Percentiles rank a stretch among this genome's conserved stretches.
phyloP scores from a whole-genome alignment of 2,329 filamentous ascomycete species.

The Fusarium graminum region DNA sequence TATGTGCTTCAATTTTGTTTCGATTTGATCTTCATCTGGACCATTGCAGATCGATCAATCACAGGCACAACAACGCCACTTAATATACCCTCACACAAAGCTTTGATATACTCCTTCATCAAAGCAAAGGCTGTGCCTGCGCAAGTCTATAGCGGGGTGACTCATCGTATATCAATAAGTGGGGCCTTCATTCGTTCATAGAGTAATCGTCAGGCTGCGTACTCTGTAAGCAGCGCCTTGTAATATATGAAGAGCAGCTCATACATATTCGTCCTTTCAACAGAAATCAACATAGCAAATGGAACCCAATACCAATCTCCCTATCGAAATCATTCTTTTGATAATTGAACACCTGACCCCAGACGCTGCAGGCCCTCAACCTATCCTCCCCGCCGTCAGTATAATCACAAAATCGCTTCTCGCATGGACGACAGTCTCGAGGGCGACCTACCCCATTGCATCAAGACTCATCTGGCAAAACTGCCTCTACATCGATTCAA shows the following conservation, averaged over 20 bases:
- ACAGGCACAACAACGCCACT: background rate
- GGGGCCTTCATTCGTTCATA: background rate
- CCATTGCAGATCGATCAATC: background rate
- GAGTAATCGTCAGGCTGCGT: background rate
- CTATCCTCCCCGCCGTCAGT: conserved; percentile 23
- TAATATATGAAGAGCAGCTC: background rate
- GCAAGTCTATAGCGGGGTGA: background rate
- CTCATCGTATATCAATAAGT: background rate
- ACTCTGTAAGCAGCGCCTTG: background rate
- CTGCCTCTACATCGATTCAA: conserved; percentile 31
- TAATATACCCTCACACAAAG: too few relatives aligned
- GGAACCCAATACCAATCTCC: background rate
- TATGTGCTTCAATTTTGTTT: too few relatives aligned
- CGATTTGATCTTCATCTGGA: too few relatives aligned
- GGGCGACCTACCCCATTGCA: conserved; percentile 3
- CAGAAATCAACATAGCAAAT: background rate
- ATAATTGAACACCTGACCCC: conserved; percentile 23
- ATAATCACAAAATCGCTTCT: conserved; percentile 19
- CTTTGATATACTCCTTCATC: too few relatives aligned
- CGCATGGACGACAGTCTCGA: conserved; percentile 25
- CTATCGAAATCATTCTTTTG: conserved; percentile 28
- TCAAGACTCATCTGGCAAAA: conserved; percentile 20
- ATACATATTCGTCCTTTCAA: background rate
- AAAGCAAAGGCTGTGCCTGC: background rate
- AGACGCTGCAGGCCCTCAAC: rapidly evolving